These are phyloP conservation scores for Leccinum sublutescens DNA, from an alignment of 768 basidiomycete species.

Conservation along the genomic window DNA sequence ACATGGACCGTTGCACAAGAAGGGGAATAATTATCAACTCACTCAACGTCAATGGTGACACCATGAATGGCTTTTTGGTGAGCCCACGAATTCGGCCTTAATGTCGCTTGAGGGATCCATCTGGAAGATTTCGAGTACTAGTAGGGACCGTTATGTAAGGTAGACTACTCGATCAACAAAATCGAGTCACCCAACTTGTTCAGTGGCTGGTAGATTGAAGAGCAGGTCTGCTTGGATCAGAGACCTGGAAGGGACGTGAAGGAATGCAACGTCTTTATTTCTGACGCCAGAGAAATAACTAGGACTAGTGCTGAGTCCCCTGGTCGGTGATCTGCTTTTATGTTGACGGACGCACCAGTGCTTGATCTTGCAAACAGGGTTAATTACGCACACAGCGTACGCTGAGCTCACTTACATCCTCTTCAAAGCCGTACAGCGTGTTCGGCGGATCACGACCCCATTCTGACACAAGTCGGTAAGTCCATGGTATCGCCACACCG, in stretches of 20 bases:
- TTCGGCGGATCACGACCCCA: slow-evolving; percentile 64
- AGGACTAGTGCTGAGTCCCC: background rate
- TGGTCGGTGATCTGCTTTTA: background rate
- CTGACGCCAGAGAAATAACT: slow-evolving; percentile 70
- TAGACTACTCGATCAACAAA: background rate
- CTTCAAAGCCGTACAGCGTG: slow-evolving; percentile 77
- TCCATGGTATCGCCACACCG: background rate
- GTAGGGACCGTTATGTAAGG: slow-evolving; percentile 9
- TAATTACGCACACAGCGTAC: background rate
- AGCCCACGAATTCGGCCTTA: slow-evolving; percentile 33
- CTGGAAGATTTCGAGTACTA: slow-evolving; percentile 40
- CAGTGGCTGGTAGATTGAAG: slow-evolving; percentile 75
- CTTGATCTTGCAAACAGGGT: slow-evolving; percentile 39
- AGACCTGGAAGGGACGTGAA: slow-evolving; percentile 67
- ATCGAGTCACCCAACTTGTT: slow-evolving; percentile 51
- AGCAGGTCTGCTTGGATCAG: slow-evolving; percentile 81
- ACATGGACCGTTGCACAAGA: background rate
- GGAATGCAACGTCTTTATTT: slow-evolving; percentile 84
- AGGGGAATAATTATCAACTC: background rate
- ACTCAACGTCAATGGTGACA: slow-evolving; percentile 30
- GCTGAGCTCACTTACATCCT: slow-evolving; percentile 43
- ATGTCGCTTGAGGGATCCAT: slow-evolving; percentile 28
- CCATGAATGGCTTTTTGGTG: slow-evolving; percentile 25
- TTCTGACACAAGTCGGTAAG: slow-evolving; percentile 27
- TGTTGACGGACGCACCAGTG: slow-evolving; percentile 39